Percentiles rank a stretch among this genome's conserved stretches.
phyloP scores from a whole-genome alignment of 2,329 filamentous ascomycete species.

The Fusarium xylarioides region DNA sequence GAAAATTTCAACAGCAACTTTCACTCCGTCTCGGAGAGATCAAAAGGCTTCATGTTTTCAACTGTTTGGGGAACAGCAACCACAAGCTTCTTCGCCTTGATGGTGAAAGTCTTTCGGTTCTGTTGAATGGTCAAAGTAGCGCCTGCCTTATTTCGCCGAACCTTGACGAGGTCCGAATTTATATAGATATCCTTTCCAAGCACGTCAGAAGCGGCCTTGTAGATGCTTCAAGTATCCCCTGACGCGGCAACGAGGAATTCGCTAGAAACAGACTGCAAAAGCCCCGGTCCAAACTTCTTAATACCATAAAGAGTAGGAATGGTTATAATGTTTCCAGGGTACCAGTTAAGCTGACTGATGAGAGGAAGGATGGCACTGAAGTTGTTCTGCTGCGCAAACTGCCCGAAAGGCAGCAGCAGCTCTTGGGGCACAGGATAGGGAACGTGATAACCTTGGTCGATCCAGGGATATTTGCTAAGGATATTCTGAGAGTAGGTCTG shows the following conservation, averaged over 20 bases:
- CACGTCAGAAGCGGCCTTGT: constrained; percentile 9
- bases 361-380: constrained; percentile 20
- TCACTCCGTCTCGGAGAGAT: neutral
- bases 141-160: neutral
- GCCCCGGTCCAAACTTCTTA: constrained; percentile 25
- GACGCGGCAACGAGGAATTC: constrained; percentile 11
- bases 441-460: constrained; percentile 30
- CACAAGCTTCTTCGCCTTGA: constrained; percentile 26
- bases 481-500: constrained; percentile 13
- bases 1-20: constrained; percentile 22
- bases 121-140: neutral
- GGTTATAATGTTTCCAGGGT: constrained; percentile 21
- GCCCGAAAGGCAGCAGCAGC: constrained; percentile 22
- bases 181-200: constrained; percentile 2
- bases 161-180: neutral
- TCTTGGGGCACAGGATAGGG: constrained; percentile 26
- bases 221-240: constrained; percentile 18
- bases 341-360: constrained; percentile 30
- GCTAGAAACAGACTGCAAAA: constrained; percentile 9
- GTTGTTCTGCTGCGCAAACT: constrained; percentile 24
- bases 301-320: constrained; percentile 27
- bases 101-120: neutral
- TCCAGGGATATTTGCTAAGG: constrained; percentile 26
- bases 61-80: constrained; percentile 29
- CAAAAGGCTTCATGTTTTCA: neutral